Conservation (phyloP, 305 asterid genomes). For the Andrographis paniculata region DNA sequence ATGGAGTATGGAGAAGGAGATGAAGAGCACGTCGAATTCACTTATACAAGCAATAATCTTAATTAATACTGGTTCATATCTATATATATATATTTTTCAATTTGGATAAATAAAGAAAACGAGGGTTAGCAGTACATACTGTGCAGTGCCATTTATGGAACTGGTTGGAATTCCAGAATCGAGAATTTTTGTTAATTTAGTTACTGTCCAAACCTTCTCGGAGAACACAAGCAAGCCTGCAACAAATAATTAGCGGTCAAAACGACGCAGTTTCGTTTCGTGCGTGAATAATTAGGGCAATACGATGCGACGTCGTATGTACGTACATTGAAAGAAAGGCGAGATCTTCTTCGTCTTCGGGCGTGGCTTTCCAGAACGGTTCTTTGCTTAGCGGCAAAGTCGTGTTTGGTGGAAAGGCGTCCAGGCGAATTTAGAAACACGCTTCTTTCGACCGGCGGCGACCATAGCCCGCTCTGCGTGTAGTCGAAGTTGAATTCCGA, state of each 20-base stretch:
- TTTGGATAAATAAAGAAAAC: too few species aligned
- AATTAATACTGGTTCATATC: too few species aligned
- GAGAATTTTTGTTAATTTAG: background rate
- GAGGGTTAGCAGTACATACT: too few species aligned
- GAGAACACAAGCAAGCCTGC: conserved; percentile 3
- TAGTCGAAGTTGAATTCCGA: background rate
- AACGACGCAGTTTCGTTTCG: too few species aligned
- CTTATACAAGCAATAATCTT: too few species aligned
- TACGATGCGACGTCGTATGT: too few species aligned
- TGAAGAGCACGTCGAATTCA: too few species aligned
- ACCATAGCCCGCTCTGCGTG: background rate
- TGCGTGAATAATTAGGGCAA: too few species aligned
- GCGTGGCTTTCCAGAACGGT: background rate
- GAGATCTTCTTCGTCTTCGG: too few species aligned
- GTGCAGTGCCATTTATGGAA: too few species aligned
- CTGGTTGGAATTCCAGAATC: too few species aligned
- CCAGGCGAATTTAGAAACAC: background rate
- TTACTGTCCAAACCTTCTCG: background rate
- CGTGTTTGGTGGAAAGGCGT: background rate
- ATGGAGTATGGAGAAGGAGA: background rate
- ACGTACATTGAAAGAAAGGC: background rate
- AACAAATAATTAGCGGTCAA: background rate
- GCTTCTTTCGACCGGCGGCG: background rate
- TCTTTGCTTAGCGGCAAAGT: background rate
- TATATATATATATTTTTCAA: too few species aligned